Evolutionary conservation across 192 early-diverging fungal species (phyloP), one percentile per base, ranked within the genome.

Genomic region (Coemansia sp.): DNA sequence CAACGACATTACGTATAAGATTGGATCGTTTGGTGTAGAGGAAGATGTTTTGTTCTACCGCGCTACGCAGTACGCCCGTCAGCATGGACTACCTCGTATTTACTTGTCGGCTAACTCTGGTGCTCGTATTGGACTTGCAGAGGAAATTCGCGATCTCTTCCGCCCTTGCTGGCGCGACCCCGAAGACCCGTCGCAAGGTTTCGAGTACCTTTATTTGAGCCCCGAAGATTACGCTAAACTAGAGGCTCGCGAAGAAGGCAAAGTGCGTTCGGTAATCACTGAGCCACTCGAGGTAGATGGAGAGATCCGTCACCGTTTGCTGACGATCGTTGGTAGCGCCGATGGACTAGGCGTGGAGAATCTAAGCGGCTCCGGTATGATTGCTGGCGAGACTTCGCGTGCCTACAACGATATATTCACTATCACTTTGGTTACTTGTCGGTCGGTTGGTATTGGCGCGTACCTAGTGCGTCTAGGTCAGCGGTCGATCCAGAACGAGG

Each of bases 321-420:
- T 91, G 38, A 92, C 94, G 67, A 86, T 99, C 10, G 94, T 99
- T 59, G 97, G 97, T 32, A 64, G 81, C 21, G 76, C 84, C 32
- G 90, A 99, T 74, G 96, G 96, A 13, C 84, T 99, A 39, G 96
- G 96, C 52, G 96, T 98, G 17, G 96, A 99, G 86, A 97, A 96
- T 86, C 87, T 99, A 86, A 90, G 91, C 43, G 97, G 97, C 21
- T 93, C 91, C 23, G 97, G 95, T 58, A 87, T 95, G 89, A 99
- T 99, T 91, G 97, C 97, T 35, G 96, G 97, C 57, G 96, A 90
- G 55, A 98, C 97, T 14, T 91, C 93, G 40, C 88, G 90, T 62
- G 97, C 97, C 6, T 99, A 99, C 82, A 89, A 95, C 42, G 97
- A 99, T 64, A 98, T 98, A 74, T 99, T 99, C 76, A 99, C 97